These are phyloP conservation scores for Pyrenochaeta sp. DNA, from an alignment of 2,329 filamentous ascomycete species.

Conservation along the genomic window DNA sequence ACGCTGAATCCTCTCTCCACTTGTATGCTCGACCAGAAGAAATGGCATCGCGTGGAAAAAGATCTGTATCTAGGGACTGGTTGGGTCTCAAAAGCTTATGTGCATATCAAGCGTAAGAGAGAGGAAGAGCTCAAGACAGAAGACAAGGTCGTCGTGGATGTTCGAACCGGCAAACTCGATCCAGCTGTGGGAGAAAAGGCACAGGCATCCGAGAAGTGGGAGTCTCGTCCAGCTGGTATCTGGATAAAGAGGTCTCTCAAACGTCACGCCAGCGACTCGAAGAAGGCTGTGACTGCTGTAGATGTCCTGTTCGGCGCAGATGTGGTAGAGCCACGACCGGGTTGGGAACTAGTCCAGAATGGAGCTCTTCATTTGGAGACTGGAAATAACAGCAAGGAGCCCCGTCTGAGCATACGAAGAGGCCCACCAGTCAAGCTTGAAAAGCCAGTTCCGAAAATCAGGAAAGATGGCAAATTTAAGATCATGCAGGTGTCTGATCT, in stretches of 20 bases:
- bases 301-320: constrained; percentile 91
- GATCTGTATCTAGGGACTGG: constrained; percentile 81
- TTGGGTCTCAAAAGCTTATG: constrained; percentile 78
- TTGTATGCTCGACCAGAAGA: constrained; percentile 74
- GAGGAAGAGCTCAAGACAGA: constrained; percentile 79
- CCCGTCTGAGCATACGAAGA: constrained; percentile 79
- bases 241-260: constrained; percentile 82
- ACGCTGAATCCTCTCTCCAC: constrained; percentile 75
- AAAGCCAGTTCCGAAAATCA: constrained; percentile 78
- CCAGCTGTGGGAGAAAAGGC: constrained; percentile 66
- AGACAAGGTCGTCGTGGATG: constrained; percentile 81
- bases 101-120: constrained; percentile 83
- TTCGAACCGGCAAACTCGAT: constrained; percentile 76
- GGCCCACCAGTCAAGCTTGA: constrained; percentile 70
- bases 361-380: constrained; percentile 70
- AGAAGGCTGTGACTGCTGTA: constrained; percentile 76
- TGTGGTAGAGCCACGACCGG: constrained; percentile 85
- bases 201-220: constrained; percentile 73
- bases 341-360: constrained; percentile 81
- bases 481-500: constrained; percentile 96
- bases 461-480: constrained; percentile 92
- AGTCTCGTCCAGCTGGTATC: constrained; percentile 75
- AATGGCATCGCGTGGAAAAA: constrained; percentile 88
- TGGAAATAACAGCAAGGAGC: constrained; percentile 67
- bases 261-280: constrained; percentile 76